Evolutionary conservation across 306 rosid species (phyloP).

Genomic region (Begonia loranthoides): DNA sequence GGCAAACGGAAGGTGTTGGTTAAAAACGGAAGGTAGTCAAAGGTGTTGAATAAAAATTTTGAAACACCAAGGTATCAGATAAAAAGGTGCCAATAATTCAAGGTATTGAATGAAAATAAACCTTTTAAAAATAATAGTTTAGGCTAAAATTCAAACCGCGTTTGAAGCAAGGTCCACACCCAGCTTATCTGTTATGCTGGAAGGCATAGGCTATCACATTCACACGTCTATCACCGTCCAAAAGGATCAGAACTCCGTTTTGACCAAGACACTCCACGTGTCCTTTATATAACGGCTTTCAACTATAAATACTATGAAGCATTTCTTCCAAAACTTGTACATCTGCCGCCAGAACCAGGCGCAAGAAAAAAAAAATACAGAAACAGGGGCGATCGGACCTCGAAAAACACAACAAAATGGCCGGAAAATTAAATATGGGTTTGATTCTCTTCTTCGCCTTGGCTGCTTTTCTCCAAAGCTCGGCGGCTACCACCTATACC

Average conservation of each 20-base stretch:
- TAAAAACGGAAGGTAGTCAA: too few species aligned
- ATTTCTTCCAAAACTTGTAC: background rate
- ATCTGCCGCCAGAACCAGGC: background rate
- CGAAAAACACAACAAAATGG: background rate
- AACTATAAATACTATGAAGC: background rate
- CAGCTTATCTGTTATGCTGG: background rate
- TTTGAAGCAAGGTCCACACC: background rate
- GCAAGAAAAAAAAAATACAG: background rate
- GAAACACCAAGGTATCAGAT: too few species aligned
- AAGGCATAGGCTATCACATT: background rate
- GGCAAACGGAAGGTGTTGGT: too few species aligned
- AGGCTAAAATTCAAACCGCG: background rate
- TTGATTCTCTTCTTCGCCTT: background rate
- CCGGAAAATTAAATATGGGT: conserved; percentile 1
- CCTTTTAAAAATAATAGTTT: background rate
- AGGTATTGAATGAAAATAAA: too few species aligned
- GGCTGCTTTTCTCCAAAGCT: background rate
- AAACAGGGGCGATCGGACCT: conserved; percentile 2
- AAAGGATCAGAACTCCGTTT: background rate
- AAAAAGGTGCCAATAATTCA: too few species aligned
- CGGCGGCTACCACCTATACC: background rate
- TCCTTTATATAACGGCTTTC: background rate
- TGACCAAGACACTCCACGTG: background rate
- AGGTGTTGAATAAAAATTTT: too few species aligned
- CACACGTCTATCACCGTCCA: background rate